Conservation (phyloP, 495 filamentous ascomycete genomes). For the Trichoderma asperelloides region DNA sequence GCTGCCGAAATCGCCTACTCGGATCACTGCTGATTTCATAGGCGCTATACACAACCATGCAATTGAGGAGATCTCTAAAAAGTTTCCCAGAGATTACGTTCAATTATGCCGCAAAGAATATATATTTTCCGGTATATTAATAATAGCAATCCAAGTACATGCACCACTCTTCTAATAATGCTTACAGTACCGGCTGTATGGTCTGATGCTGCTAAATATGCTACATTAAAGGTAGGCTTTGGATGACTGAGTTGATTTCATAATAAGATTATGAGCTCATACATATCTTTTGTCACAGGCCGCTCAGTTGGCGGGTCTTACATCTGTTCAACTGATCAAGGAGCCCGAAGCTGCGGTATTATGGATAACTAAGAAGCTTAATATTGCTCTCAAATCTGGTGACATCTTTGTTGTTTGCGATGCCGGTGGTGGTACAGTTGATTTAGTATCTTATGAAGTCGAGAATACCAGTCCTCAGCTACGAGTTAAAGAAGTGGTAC, state of each 20-base stretch:
- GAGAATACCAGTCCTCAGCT: conserved; percentile 11
- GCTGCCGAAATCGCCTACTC: conserved; percentile 19
- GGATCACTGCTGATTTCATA: conserved; percentile 16
- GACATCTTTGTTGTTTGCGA: conserved; percentile 42
- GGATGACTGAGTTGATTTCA: no score
- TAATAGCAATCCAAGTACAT: background rate
- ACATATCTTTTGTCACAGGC: conserved; percentile 11
- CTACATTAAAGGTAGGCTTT: conserved; percentile 13
- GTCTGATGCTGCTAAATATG: conserved; percentile 26
- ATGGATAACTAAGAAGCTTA: conserved; percentile 32
- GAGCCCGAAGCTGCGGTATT: conserved; percentile 43
- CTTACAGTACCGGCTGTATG: conserved; percentile 24
- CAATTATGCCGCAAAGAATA: conserved; percentile 16
- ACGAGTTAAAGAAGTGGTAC: conserved; percentile 22
- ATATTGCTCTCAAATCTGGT: conserved; percentile 18
- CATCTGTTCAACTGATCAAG: conserved; percentile 29
- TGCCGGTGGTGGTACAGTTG: conserved; percentile 51
- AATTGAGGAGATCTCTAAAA: conserved; percentile 17
- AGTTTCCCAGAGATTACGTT: conserved; percentile 16
- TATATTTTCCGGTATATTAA: conserved; percentile 14
- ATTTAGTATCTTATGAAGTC: conserved; percentile 23
- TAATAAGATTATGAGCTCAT: no score
- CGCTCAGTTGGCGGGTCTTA: conserved; percentile 20
- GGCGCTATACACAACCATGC: conserved; percentile 21
- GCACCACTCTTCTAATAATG: background rate